A percentile compares a stretch with the other conserved stretches of the same genome.
Conservation (phyloP, 2,329 filamentous ascomycete species). For the Claviceps maximensis region DNA sequence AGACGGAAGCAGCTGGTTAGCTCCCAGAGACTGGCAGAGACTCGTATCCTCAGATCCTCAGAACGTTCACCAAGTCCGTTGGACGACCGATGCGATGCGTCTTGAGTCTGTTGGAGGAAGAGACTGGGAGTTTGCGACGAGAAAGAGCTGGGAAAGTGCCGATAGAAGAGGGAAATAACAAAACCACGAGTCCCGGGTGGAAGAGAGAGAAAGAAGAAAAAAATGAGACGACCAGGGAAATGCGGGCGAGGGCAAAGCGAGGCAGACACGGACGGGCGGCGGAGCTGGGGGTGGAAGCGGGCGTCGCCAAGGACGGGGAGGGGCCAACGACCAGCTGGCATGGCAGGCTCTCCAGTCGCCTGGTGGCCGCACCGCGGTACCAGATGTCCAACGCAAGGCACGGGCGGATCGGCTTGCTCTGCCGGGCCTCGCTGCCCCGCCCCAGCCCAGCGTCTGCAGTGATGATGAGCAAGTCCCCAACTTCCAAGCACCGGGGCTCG, state of each 20-base stretch:
- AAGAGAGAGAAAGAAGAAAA: not conserved
- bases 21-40: not conserved
- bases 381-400: slow-evolving; percentile 3
- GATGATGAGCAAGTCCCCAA: too few relatives aligned
- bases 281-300: slow-evolving; percentile 3
- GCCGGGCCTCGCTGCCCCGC: slow-evolving; percentile 3
- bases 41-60: not conserved
- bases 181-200: not conserved
- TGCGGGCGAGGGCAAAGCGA: slow-evolving; percentile 3
- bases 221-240: not conserved
- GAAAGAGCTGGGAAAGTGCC: not conserved
- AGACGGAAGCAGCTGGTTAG: not conserved
- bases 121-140: not conserved
- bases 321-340: slow-evolving; percentile 1
- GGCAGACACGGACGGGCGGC: slow-evolving; percentile 8
- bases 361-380: not conserved
- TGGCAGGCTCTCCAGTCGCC: not conserved
- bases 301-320: slow-evolving; percentile 5
- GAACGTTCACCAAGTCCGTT: not conserved
- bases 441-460: not conserved
- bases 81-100: not conserved
- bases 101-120: not conserved
- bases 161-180: slow-evolving; percentile 4
- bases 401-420: slow-evolving; percentile 6
- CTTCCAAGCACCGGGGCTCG: too few relatives aligned